A percentile compares a stretch with the other conserved stretches of the same genome.
Evolutionary conservation across 208 protist genomes (phyloP).

Genomic region (Naegleria fowleri): DNA sequence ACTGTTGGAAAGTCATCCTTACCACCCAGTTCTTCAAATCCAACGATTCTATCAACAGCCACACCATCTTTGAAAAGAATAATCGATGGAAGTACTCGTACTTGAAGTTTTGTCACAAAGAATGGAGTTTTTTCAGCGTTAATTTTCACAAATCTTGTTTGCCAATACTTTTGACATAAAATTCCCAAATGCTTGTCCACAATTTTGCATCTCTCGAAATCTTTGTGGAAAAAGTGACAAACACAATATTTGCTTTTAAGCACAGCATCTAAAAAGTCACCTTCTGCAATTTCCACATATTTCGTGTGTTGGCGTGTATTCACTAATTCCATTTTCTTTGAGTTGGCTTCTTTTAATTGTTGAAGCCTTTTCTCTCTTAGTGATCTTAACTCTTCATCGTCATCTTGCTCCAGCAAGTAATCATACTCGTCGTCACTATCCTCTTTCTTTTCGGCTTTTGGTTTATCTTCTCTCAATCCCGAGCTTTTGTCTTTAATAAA

Average conservation of each 20-base stretch:
- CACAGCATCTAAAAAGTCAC: constrained; percentile 85
- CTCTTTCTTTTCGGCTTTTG: neutral
- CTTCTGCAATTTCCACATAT: constrained; percentile 81
- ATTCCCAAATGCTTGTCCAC: constrained; percentile 82
- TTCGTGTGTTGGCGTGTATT: constrained; percentile 49
- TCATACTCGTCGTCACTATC: neutral
- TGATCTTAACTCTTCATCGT: neutral
- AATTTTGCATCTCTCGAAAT: constrained; percentile 89
- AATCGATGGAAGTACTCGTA: constrained; percentile 81
- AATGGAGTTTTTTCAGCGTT: constrained; percentile 85
- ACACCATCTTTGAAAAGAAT: constrained; percentile 86
- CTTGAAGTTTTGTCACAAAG: constrained; percentile 77
- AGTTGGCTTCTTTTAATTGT: neutral
- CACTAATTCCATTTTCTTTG: neutral
- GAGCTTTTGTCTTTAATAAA: neutral
- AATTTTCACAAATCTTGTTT: constrained; percentile 85
- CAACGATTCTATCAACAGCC: constrained; percentile 81
- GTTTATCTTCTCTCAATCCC: neutral
- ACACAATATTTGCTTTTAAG: constrained; percentile 70
- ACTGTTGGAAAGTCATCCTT: constrained; percentile 69
- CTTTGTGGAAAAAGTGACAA: constrained; percentile 87
- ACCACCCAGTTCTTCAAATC: constrained; percentile 82
- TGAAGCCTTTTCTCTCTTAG: neutral
- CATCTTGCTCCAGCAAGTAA: neutral
- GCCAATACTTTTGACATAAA: constrained; percentile 63